These are phyloP conservation scores for Papiliotrema nemorosa DNA, from an alignment of 1,284 basidiomycete genomes.

Conservation along the genomic window DNA sequence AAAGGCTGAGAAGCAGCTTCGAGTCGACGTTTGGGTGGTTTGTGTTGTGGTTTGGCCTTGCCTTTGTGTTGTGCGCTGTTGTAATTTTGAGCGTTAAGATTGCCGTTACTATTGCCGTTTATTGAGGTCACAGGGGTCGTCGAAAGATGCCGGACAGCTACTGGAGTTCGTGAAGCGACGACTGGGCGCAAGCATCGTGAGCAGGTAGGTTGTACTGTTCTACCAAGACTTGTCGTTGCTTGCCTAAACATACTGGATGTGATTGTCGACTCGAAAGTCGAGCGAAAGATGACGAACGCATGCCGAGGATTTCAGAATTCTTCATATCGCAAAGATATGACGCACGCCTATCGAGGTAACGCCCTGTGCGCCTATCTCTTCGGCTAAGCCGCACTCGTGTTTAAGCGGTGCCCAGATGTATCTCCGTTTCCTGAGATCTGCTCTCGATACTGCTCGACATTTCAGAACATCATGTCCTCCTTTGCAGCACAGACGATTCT, in stretches of 20 bases:
- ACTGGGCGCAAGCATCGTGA: background rate
- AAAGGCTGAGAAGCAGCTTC: conserved; percentile 48
- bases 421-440: too few relatives aligned
- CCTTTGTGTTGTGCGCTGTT: conserved; percentile 1
- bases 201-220: conserved; percentile 1
- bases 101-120: background rate
- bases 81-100: background rate
- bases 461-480: conserved; percentile 29
- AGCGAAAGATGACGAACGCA: background rate
- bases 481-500: conserved; percentile 71
- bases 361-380: too few relatives aligned
- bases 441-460: background rate
- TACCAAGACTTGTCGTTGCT: background rate
- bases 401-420: too few relatives aligned
- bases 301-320: background rate
- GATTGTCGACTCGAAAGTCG: too few relatives aligned
- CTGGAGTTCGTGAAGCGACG: background rate
- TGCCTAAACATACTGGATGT: conserved; percentile 3
- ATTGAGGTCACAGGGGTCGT: background rate
- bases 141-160: background rate
- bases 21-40: conserved; percentile 48
- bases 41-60: conserved; percentile 28
- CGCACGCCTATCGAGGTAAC: too few relatives aligned
- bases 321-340: too few relatives aligned
- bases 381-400: too few relatives aligned